Conservation (phyloP, 2,329 filamentous ascomycete species). For the Colletotrichum sp. region DNA sequence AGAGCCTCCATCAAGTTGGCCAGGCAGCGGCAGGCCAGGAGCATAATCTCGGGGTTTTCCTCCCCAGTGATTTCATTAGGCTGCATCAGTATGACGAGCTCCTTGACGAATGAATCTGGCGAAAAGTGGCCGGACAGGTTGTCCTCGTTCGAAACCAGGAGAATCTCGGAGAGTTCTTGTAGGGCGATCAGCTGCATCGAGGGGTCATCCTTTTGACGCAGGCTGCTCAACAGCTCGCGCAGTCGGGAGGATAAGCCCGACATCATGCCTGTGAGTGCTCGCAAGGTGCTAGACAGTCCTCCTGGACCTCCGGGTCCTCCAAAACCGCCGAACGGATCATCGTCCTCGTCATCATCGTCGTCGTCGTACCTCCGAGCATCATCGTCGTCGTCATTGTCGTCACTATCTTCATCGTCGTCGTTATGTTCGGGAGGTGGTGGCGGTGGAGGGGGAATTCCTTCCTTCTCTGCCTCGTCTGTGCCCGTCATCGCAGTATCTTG, state of each 20-base stretch:
- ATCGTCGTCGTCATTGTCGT: slow-evolving; percentile 60
- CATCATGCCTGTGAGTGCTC: slow-evolving; percentile 91
- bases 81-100: slow-evolving; percentile 90
- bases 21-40: slow-evolving; percentile 91
- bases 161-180: slow-evolving; percentile 89
- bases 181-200: slow-evolving; percentile 90
- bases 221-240: slow-evolving; percentile 75
- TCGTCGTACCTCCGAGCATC: slow-evolving; percentile 39
- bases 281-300: slow-evolving; percentile 78
- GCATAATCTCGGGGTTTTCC: slow-evolving; percentile 96
- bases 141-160: slow-evolving; percentile 95
- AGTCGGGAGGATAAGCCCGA: slow-evolving; percentile 81
- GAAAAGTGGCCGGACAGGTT: slow-evolving; percentile 95
- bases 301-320: slow-evolving; percentile 68
- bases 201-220: slow-evolving; percentile 84
- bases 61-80: slow-evolving; percentile 81
- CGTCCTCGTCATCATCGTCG: slow-evolving; percentile 73
- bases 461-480: slow-evolving; percentile 59
- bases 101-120: slow-evolving; percentile 93
- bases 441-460: slow-evolving; percentile 46
- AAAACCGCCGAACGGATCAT: slow-evolving; percentile 69
- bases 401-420: slow-evolving; percentile 46
- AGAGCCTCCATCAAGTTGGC: slow-evolving; percentile 98
- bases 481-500: slow-evolving; percentile 76
- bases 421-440: slow-evolving; percentile 42